Percentiles rank a stretch among this genome's conserved stretches.
Evolutionary conservation across 2,329 filamentous ascomycete genomes (phyloP).

Genomic region (Graphilbum ipis-grandicollis): DNA sequence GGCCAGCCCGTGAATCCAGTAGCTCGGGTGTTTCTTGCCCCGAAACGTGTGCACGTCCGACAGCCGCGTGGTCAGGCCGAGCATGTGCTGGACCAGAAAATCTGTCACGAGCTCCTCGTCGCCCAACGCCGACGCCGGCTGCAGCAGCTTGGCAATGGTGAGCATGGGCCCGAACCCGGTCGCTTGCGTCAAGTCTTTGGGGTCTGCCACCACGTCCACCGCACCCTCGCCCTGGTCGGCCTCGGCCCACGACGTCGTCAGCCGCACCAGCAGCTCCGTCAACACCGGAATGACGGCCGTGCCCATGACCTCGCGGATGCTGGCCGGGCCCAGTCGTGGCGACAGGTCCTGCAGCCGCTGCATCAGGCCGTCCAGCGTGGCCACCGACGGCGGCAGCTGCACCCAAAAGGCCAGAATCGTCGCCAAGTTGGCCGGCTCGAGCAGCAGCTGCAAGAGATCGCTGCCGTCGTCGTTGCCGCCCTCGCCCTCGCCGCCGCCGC

Average conservation of each 20-base stretch:
- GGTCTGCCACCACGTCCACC: too few species aligned
- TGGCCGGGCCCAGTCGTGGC: conserved; percentile 4
- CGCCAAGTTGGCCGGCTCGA: conserved; percentile 39
- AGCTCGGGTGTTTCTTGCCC: conserved; percentile 8
- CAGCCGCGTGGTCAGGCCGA: conserved; percentile 74
- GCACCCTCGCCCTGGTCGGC: not conserved
- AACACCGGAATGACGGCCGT: conserved; percentile 6
- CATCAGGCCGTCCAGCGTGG: conserved; percentile 8
- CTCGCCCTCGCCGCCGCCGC: too few species aligned
- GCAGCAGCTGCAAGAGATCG: conserved; percentile 38
- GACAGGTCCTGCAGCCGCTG: conserved; percentile 5
- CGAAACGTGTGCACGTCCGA: conserved; percentile 37
- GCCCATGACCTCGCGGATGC: conserved; percentile 9
- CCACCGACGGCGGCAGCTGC: conserved; percentile 3
- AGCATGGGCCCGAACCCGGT: conserved; percentile 6
- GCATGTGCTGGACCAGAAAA: conserved; percentile 68
- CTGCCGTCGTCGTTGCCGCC: conserved; percentile 29
- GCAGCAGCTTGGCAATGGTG: conserved; percentile 12
- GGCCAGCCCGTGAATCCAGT: conserved; percentile 29
- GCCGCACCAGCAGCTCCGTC: conserved; percentile 8
- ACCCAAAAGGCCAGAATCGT: conserved; percentile 30
- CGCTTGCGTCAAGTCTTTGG: too few species aligned
- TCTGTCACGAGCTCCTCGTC: conserved; percentile 33
- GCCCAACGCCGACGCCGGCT: conserved; percentile 4
- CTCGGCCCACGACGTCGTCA: not conserved